These are phyloP conservation scores for Chlorella sp. DNA, from an alignment of 139 green algal genomes.

Conservation along the genomic window DNA sequence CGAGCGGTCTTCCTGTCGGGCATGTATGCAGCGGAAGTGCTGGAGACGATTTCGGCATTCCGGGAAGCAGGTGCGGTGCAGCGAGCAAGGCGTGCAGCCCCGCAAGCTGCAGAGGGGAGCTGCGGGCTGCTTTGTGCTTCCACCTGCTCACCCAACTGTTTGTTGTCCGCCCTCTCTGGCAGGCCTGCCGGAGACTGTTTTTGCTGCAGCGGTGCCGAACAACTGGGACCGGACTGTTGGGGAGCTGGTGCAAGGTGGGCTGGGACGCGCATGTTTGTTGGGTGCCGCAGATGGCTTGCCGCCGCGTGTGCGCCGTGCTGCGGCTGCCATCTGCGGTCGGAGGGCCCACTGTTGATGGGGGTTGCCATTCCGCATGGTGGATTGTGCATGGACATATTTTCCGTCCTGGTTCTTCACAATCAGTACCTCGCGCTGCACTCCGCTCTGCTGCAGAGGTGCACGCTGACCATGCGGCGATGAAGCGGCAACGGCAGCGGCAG, in stretches of 20 bases:
- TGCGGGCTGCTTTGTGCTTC: not conserved
- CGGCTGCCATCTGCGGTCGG: not conserved
- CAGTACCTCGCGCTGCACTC: not conserved
- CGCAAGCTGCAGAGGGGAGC: not conserved
- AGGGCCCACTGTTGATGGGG: too few relatives aligned
- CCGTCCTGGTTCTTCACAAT: not conserved
- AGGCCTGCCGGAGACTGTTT: slow-evolving; percentile 23
- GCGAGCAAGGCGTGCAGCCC: not conserved
- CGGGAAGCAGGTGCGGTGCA: slow-evolving; percentile 28
- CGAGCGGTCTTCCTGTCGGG: slow-evolving; percentile 36
- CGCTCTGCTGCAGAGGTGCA: slow-evolving; percentile 14
- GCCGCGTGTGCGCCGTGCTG: not conserved
- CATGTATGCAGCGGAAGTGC: slow-evolving; percentile 44
- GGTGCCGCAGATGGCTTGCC: not conserved
- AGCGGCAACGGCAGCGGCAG: slow-evolving; percentile 13
- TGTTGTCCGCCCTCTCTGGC: not conserved
- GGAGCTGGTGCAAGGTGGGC: slow-evolving; percentile 24
- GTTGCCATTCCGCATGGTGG: too few relatives aligned
- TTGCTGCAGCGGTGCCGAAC: slow-evolving; percentile 31
- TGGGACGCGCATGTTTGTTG: not conserved
- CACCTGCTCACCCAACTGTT: not conserved
- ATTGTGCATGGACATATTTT: not conserved
- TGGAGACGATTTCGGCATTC: slow-evolving; percentile 39
- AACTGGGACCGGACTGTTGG: not conserved
- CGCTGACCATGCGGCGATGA: slow-evolving; percentile 25